Evolutionary conservation across 75 land plant species (phyloP).

Genomic region (Selaginella tamariscina): DNA sequence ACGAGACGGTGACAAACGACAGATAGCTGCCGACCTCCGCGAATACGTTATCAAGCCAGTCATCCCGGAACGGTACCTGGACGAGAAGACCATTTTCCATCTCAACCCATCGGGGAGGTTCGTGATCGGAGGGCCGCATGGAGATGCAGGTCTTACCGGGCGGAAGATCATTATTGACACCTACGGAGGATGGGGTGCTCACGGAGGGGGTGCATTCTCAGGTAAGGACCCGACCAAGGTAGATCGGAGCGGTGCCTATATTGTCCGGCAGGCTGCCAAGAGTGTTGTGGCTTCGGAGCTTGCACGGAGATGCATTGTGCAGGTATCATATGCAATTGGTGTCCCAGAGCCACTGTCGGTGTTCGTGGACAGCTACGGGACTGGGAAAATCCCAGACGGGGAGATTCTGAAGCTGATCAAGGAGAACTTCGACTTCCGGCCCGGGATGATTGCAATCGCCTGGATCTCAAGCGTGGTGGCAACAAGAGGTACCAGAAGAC

Average conservation of each 20-base stretch:
- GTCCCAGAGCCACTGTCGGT: constrained; percentile 67
- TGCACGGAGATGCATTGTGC: constrained; percentile 52
- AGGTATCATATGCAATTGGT: constrained; percentile 75
- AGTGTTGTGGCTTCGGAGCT: constrained; percentile 50
- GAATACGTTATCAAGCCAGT: constrained; percentile 50
- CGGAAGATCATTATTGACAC: constrained; percentile 59
- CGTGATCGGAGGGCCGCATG: constrained; percentile 57
- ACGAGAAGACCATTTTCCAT: constrained; percentile 56
- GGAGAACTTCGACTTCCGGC: constrained; percentile 61
- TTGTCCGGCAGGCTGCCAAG: constrained; percentile 49
- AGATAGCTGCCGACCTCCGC: constrained; percentile 53
- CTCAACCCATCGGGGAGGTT: constrained; percentile 51
- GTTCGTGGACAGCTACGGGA: constrained; percentile 56
- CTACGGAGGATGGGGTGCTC: no score
- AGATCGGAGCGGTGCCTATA: no score
- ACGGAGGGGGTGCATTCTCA: no score
- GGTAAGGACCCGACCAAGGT: no score
- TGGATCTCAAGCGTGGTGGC: constrained; percentile 46
- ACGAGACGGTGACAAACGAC: constrained; percentile 67
- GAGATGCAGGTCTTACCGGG: constrained; percentile 65
- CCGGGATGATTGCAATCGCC: constrained; percentile 48
- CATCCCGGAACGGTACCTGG: constrained; percentile 38
- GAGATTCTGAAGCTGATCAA: constrained; percentile 49
- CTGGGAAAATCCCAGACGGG: constrained; percentile 56
- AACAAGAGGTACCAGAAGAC: constrained; percentile 58